A percentile compares a stretch with the other conserved stretches of the same genome.
Evolutionary conservation across 768 basidiomycete genomes (phyloP).

Genomic region (Auricularia cornea): DNA sequence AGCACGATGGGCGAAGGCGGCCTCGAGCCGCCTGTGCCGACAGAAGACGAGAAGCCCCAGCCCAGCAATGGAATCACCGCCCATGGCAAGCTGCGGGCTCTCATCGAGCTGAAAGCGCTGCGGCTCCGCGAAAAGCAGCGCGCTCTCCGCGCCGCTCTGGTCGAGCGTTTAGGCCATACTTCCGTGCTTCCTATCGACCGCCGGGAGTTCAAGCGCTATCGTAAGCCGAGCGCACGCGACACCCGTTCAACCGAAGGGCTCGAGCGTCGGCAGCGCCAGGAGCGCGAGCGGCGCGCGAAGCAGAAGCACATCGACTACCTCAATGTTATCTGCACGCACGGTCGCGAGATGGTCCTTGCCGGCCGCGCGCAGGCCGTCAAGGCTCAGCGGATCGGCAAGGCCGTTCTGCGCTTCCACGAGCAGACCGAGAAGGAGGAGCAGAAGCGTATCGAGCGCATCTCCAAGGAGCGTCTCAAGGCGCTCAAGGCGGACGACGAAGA

Average conservation of each 20-base stretch:
- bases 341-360: constrained; percentile 55
- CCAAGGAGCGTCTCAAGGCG: constrained; percentile 96
- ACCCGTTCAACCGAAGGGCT: constrained; percentile 81
- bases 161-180: constrained; percentile 81
- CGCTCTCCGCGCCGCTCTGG: constrained; percentile 73
- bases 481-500: constrained; percentile 98
- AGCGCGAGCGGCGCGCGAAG: constrained; percentile 90
- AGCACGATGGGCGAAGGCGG: constrained; percentile 73
- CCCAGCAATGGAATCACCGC: constrained; percentile 22
- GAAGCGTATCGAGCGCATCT: constrained; percentile 89
- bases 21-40: constrained; percentile 40
- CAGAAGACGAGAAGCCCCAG: constrained; percentile 23
- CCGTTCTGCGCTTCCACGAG: constrained; percentile 75
- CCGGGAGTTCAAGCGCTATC: constrained; percentile 76
- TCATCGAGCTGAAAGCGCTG: constrained; percentile 90
- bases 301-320: constrained; percentile 96
- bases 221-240: constrained; percentile 82
- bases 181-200: constrained; percentile 87
- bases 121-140: constrained; percentile 87
- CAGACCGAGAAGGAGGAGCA: constrained; percentile 97
- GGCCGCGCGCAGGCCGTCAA: constrained; percentile 42
- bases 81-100: constrained; percentile 76
- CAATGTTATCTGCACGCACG: constrained; percentile 75
- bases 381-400: constrained; percentile 62
- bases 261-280: constrained; percentile 84